Evolutionary conservation across 495 filamentous ascomycete species (phyloP).

Genomic region (Talaromyces stipitatus): DNA sequence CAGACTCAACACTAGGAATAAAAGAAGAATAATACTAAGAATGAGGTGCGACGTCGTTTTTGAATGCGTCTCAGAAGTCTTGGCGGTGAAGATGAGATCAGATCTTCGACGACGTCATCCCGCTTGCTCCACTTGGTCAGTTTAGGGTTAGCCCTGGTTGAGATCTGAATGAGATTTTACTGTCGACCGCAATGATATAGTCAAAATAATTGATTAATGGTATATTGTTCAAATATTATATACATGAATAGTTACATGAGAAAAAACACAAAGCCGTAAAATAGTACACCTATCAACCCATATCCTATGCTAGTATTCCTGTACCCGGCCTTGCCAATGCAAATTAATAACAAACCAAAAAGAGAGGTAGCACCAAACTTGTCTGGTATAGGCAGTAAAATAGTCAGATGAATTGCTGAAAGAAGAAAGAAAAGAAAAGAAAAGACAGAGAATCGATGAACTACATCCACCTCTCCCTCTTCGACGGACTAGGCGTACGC

Average conservation of each 20-base stretch:
- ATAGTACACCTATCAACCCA: not conserved
- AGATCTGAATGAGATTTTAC: not conserved
- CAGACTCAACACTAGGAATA: not conserved
- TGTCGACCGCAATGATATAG: too few species aligned
- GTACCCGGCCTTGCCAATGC: not conserved
- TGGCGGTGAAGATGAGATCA: conserved; percentile 1
- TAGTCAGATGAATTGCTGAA: not conserved
- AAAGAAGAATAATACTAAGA: not conserved
- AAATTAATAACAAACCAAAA: not conserved
- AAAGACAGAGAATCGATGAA: too few species aligned
- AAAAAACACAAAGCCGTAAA: not conserved
- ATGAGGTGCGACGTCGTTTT: not conserved
- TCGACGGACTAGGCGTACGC: conserved; percentile 33
- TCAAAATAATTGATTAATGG: not conserved
- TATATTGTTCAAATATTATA: not conserved
- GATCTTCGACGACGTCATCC: not conserved
- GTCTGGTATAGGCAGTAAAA: not conserved
- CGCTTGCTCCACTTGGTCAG: not conserved
- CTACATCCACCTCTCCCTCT: conserved; percentile 10
- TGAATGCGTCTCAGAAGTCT: not conserved
- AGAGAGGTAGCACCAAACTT: not conserved
- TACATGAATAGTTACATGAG: not conserved
- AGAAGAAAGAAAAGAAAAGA: too few species aligned
- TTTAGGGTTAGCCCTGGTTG: not conserved
- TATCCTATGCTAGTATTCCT: not conserved